These are phyloP conservation scores for Hypericum androsaemum DNA, from an alignment of 345 rosid genomes.

Conservation along the genomic window DNA sequence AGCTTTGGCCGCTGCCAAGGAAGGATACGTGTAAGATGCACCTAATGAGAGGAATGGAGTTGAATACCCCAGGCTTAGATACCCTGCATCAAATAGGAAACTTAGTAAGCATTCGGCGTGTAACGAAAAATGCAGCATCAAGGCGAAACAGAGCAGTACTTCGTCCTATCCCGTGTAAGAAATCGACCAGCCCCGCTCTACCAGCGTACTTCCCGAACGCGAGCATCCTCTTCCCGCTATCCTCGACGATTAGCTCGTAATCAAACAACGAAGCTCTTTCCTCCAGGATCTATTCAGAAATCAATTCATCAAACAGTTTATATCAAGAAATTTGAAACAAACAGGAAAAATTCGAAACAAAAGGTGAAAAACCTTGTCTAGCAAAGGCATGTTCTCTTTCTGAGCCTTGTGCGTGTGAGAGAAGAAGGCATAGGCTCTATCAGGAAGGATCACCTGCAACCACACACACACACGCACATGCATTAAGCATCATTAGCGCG, in stretches of 20 bases:
- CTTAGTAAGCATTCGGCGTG: background rate
- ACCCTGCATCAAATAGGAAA: slow-evolving; percentile 37
- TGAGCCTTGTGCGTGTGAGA: slow-evolving; percentile 90
- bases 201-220: slow-evolving; percentile 94
- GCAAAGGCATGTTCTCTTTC: slow-evolving; percentile 73
- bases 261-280: slow-evolving; percentile 69
- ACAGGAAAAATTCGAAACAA: no score
- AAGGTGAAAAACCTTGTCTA: slow-evolving; percentile 87
- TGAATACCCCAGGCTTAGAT: slow-evolving; percentile 68
- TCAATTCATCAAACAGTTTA: background rate
- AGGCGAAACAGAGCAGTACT: slow-evolving; percentile 31
- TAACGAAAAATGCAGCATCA: background rate
- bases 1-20: slow-evolving; percentile 80
- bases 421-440: slow-evolving; percentile 84
- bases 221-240: slow-evolving; percentile 56
- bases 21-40: slow-evolving; percentile 71
- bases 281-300: slow-evolving; percentile 42
- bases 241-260: slow-evolving; percentile 75
- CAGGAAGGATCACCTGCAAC: slow-evolving; percentile 69
- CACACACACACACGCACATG: slow-evolving; percentile 17
- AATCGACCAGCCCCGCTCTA: slow-evolving; percentile 83
- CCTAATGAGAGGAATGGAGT: slow-evolving; percentile 74
- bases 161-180: slow-evolving; percentile 71
- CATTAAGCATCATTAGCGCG: background rate
- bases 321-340: background rate